Percentiles rank a stretch among this genome's conserved stretches.
phyloP scores from a whole-genome alignment of 495 filamentous ascomycete genomes.

The Penicillium robsamsonii region DNA sequence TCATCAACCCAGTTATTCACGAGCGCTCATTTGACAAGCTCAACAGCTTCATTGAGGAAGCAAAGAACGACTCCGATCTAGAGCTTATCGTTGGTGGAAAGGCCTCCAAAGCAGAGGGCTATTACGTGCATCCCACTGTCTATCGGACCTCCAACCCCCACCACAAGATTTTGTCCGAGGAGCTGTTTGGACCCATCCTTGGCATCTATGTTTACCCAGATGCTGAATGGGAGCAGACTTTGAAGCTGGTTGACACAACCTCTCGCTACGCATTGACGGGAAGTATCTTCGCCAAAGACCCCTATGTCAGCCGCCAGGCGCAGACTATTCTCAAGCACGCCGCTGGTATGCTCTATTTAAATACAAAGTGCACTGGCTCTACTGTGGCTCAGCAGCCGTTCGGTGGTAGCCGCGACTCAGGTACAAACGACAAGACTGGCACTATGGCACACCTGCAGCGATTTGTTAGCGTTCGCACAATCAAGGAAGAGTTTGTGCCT shows the following conservation, averaged over 20 bases:
- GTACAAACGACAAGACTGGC: conserved; percentile 80
- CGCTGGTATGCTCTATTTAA: conserved; percentile 79
- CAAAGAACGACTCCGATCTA: conserved; percentile 60
- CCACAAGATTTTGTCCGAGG: conserved; percentile 64
- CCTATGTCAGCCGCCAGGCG: conserved; percentile 60
- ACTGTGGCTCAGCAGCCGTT: conserved; percentile 83
- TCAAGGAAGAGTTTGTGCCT: conserved; percentile 74
- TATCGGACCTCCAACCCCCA: conserved; percentile 59
- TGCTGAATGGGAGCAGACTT: conserved; percentile 48
- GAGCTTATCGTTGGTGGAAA: conserved; percentile 66
- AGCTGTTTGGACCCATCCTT: conserved; percentile 75
- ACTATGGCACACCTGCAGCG: conserved; percentile 62
- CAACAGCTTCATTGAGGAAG: conserved; percentile 57
- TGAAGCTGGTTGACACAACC: conserved; percentile 55
- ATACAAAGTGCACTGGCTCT: conserved; percentile 79
- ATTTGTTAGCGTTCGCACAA: conserved; percentile 69
- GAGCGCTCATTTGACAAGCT: conserved; percentile 66
- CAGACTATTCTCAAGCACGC: conserved; percentile 68
- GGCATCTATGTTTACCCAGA: conserved; percentile 71
- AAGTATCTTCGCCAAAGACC: conserved; percentile 68
- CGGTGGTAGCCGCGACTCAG: conserved; percentile 69
- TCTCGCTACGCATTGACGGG: conserved; percentile 73
- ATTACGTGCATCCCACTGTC: conserved; percentile 69
- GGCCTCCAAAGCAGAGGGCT: conserved; percentile 63
- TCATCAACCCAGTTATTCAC: conserved; percentile 77